Base-by-base conservation (phyloP, 1,139 yeast species). In the Zygosaccharomyces sapae region DNA sequence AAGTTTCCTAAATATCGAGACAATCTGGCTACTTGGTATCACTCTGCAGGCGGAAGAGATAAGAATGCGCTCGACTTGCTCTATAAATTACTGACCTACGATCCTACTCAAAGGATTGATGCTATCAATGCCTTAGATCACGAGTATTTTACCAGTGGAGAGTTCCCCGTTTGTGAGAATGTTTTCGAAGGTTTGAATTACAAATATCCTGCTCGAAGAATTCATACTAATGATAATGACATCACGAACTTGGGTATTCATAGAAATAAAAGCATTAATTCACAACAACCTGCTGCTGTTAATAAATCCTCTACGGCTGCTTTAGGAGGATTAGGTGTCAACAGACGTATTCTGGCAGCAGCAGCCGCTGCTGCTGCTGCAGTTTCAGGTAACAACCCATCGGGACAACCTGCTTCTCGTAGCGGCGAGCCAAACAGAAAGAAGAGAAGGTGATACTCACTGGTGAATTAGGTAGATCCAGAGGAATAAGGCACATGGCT, bases 11-110 rank as follows among this genome's bases (percentile, higher is more conserved):
- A 72, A 36, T 85, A 79, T 58, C 83, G 86, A 6, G 77, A 84
- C 12, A 85, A 83, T 56, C 69, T 92, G 37, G 78, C 79, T 38
- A 79, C 81, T 18, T 92, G 98, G 98, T 90, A 84, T 65, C 85
- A 83, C 52, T 73, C 86, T 6, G 80, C 86, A 33, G 94, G 94
- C 10, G 88, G 87, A 0, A 72, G 79, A 10, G 86, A 83, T 61
- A 79, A 76, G 49, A 75, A 74, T 59, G 89, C 96, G 45, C 72
- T 85, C 25, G 76, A 79, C 47, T 70, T 94, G 20, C 69, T 94
- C 30, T 70, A 78, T 33, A 76, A 77, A 33, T 66, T 94, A 38
- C 67, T 94, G 37, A 83, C 77, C 48, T 90, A 88, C 62, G 96
- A 94, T 62, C 98, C 99, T 0, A 74, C 81, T n/a, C 70, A 72